phyloP scores from a whole-genome alignment of 2,329 filamentous ascomycete species.

The Aspergillus brasiliensis region DNA sequence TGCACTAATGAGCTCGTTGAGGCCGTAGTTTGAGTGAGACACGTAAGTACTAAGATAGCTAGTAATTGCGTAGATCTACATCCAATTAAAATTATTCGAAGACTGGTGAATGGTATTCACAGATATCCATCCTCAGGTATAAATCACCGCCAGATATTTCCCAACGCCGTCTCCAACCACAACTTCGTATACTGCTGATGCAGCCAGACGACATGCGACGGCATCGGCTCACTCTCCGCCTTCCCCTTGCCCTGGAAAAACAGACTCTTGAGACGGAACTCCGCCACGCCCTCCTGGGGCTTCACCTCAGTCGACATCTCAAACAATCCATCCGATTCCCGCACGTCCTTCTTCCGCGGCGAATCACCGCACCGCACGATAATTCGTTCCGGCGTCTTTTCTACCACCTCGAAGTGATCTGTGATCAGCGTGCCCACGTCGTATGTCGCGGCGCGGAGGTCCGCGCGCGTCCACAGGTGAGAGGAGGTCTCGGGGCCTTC shows the following conservation, averaged over 20 bases:
- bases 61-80: too few relatives aligned
- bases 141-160: constrained; percentile 21
- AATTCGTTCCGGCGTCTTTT: constrained; percentile 62
- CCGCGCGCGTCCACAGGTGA: constrained; percentile 63
- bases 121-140: too few relatives aligned
- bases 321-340: constrained; percentile 67
- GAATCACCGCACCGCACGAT: constrained; percentile 66
- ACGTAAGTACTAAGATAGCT: too few relatives aligned
- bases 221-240: constrained; percentile 38
- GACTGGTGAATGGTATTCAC: too few relatives aligned
- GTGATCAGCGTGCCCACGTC: constrained; percentile 65
- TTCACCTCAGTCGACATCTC: constrained; percentile 65
- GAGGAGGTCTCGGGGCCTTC: constrained; percentile 56
- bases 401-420: constrained; percentile 72
- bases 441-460: constrained; percentile 61
- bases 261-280: constrained; percentile 65
- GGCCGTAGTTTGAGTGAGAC: too few relatives aligned
- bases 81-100: too few relatives aligned
- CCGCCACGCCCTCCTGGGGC: constrained; percentile 57
- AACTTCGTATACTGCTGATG: constrained; percentile 57
- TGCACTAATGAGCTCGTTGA: too few relatives aligned
- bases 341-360: constrained; percentile 58
- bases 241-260: constrained; percentile 60
- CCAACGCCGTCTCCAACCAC: constrained; percentile 56
- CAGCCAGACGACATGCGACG: too few relatives aligned